Evolutionary conservation across 306 rosid species (phyloP), one percentile per base, ranked within the genome.

Genomic region (Casuarina equisetifolia): DNA sequence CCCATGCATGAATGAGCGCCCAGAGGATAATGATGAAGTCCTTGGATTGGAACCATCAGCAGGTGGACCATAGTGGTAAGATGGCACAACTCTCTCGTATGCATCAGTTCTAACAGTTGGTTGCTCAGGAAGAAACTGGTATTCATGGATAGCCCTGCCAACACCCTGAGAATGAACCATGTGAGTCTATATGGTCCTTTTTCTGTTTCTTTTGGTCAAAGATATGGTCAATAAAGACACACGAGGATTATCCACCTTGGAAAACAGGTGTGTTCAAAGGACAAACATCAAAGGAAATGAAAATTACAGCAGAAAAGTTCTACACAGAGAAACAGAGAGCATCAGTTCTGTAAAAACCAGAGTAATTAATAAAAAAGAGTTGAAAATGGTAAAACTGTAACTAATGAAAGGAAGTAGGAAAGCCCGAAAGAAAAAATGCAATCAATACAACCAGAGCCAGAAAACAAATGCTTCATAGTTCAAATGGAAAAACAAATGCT

Each of bases 81-180:
- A 75, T 52, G 83, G 69, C 76, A 83, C 50, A 71, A 78, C 82
- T 70, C 85, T 81, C 64, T 85, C 93, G 76, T 81, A 78, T 36
- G 82, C 42, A 43, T 90, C 97, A 52, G 70, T 73, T 82, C 83
- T 88, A 74, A 84, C 89, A 81, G 90, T 85, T 74, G 95, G 95
- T 76, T 85, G 88, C 85, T 88, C 93, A 6, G 94, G 95, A 82
- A 92, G 89, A 84, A 92, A 92, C 77, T 92, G 88, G 77, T 92
- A 92, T 78, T 92, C 93, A 36, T 84, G 93, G 74, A 88, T 82
- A 84, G 93, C 82, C 88, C 89, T 85, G 59, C 89, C 78, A 82
- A 79, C 76, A 48, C 85, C 91, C 95, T 88, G 75, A 69, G 76
- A 62, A 84, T 70, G 43, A 64, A 82, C 44, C 45, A 51, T 9